Conservation (phyloP, 2,329 filamentous ascomycete species). For the Escovopsis weberi region DNA sequence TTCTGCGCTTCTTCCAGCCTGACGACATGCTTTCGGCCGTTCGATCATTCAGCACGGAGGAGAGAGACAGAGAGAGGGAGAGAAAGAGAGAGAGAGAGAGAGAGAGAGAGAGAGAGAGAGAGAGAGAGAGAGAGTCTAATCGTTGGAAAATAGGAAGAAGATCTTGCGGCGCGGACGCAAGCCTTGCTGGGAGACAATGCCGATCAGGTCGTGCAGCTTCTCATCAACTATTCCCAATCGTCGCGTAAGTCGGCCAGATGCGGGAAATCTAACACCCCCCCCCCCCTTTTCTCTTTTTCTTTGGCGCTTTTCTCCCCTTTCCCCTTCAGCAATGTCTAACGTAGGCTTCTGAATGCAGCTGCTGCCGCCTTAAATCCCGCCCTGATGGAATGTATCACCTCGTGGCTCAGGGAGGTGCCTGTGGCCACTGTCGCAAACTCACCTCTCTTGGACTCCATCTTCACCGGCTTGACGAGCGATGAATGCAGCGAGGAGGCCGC, state of each 20-base stretch:
- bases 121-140: constrained; percentile 19
- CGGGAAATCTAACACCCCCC: background rate
- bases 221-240: constrained; percentile 84
- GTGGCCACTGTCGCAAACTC: constrained; percentile 72
- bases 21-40: constrained; percentile 21
- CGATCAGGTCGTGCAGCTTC: constrained; percentile 67
- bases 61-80: too few species aligned
- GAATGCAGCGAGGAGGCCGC: constrained; percentile 74
- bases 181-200: constrained; percentile 88
- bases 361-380: constrained; percentile 74
- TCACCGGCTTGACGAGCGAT: constrained; percentile 62
- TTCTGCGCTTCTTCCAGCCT: constrained; percentile 8
- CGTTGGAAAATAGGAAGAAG: constrained; percentile 68
- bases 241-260: constrained; percentile 47
- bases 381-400: constrained; percentile 88
- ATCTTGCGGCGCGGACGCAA: constrained; percentile 69
- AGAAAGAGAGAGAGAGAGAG: too few species aligned
- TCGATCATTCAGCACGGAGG: constrained; percentile 10
- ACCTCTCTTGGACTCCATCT: constrained; percentile 65
- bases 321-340: background rate
- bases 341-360: constrained; percentile 27
- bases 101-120: too few species aligned
- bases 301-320: background rate
- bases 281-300: background rate
- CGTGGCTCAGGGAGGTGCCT: constrained; percentile 89